phyloP scores from a whole-genome alignment of 139 green algal species.

The Diplosphaera chodatii region DNA sequence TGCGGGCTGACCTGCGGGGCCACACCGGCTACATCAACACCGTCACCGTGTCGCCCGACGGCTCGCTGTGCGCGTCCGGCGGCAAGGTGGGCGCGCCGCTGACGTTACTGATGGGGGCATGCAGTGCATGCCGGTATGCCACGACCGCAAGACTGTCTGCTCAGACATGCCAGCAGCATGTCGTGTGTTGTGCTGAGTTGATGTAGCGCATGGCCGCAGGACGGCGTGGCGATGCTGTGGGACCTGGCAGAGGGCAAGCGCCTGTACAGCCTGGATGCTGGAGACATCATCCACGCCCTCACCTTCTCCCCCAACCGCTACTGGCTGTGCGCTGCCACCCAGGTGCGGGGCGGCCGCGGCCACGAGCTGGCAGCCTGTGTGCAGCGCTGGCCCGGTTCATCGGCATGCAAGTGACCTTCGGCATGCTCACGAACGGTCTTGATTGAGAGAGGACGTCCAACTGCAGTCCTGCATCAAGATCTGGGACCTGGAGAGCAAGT shows the following conservation, averaged over 20 bases:
- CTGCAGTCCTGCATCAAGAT: constrained; percentile 69
- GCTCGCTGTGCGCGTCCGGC: constrained; percentile 96
- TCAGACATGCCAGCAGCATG: too few species aligned
- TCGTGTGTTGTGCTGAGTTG: too few species aligned
- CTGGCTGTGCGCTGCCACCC: constrained; percentile 97
- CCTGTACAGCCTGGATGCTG: constrained; percentile 95
- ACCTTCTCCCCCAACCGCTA: constrained; percentile 99
- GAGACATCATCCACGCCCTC: constrained; percentile 96
- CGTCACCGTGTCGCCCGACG: constrained; percentile 97
- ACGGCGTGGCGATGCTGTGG: constrained; percentile 98
- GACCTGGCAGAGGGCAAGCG: constrained; percentile 98
- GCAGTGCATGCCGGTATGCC: too few species aligned
- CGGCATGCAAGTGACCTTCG: too few species aligned
- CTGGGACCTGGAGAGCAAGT: constrained; percentile 98
- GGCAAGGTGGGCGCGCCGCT: constrained; percentile 61
- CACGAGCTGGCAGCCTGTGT: too few species aligned
- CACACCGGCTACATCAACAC: constrained; percentile 96
- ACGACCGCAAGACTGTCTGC: too few species aligned
- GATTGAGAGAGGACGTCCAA: too few species aligned
- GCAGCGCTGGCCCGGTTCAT: too few species aligned
- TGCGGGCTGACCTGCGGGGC: constrained; percentile 91
- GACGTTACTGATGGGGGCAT: neutral
- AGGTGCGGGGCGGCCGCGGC: constrained; percentile 22
- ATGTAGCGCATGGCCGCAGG: too few species aligned
- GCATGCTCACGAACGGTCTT: too few species aligned